Evolutionary conservation across 225 moss, liverwort and hornwort genomes (phyloP), one percentile per base, ranked within the genome.

Genomic region (Asterella californica): DNA sequence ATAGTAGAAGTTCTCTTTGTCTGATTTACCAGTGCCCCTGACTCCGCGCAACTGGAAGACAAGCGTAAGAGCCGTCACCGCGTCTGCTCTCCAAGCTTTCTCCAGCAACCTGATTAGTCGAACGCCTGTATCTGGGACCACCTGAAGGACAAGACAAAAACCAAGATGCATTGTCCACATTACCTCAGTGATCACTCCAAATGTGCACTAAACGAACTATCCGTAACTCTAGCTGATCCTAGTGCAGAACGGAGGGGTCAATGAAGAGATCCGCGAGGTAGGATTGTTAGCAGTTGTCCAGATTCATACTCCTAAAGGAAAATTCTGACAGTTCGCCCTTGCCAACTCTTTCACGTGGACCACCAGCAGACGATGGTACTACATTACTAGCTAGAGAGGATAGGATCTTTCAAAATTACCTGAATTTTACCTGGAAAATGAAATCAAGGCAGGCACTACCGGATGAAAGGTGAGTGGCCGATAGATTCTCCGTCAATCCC

Each of bases 1-100:
- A 22, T 74, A 21, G 62, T 95, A 95, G 70, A 95, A 95, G 29
- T 72, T 85, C 37, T 87, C 53, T 83, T 87, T 93, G 71, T 95
- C 95, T 48, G 93, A 82, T 76, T 93, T 95, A 33, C 95, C 93
- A 2, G 92, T 90, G 19, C 92, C 95, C 86, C 93, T 83, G 17
- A 95, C 90, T 50, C 93, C 91, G 46, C 95, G 88, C 84, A 95
- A 78, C 65, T 95, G 92, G 47, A 93, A 89, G 53, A 90, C 79
- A 32, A 95, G 88, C 80, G 93, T 95, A 77, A 95, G 86, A 45
- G 90, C 81, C 62, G 79, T 90, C 68, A 91, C 70, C 9, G 90
- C 70, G 69, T 95, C 87, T 80, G 91, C 90, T 78, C 83, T 89
- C 95, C 95, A 95, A 17, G 88, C 89, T 67, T 69, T 70, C 57